Percentiles rank a stretch among this genome's conserved stretches.
phyloP scores from a whole-genome alignment of 345 rosid species.

The Pugionium dolabratum region DNA sequence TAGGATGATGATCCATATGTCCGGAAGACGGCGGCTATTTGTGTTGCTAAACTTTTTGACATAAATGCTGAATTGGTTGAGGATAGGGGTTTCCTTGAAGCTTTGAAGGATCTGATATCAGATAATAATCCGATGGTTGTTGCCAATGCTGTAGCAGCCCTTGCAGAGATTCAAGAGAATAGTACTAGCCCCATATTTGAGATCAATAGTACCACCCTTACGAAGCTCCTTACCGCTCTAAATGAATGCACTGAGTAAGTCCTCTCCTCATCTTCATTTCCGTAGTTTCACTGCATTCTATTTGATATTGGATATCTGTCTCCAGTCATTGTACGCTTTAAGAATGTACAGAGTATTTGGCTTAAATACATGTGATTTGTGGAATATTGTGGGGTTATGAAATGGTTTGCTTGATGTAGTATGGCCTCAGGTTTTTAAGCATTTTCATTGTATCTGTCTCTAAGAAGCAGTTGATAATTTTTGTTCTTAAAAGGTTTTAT shows the following conservation, averaged over 20 bases:
- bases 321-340: constrained; percentile 5
- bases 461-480: constrained; percentile 2
- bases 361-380: constrained; percentile 11
- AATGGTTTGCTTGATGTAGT: constrained; percentile 21
- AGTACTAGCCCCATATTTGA: constrained; percentile 88
- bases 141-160: constrained; percentile 99
- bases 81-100: constrained; percentile 96
- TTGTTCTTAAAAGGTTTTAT: constrained; percentile 13
- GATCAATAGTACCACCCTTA: constrained; percentile 84
- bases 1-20: constrained; percentile 99
- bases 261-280: constrained; percentile 23
- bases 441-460: background rate
- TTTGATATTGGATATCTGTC: constrained; percentile 17
- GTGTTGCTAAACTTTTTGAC: constrained; percentile 98
- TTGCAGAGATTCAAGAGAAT: constrained; percentile 96
- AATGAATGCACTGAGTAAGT: constrained; percentile 99
- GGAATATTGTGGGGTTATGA: constrained; percentile 9
- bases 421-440: constrained; percentile 20
- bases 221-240: constrained; percentile 96
- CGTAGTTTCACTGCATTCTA: constrained; percentile 20
- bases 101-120: constrained; percentile 95
- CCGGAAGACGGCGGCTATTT: constrained; percentile 96
- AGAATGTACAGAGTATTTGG: constrained; percentile 10
- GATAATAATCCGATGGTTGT: constrained; percentile 99
- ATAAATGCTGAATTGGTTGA: constrained; percentile 98